Evolutionary conservation across 2,329 filamentous ascomycete species (phyloP).

Genomic region (Ophiostoma sp.): DNA sequence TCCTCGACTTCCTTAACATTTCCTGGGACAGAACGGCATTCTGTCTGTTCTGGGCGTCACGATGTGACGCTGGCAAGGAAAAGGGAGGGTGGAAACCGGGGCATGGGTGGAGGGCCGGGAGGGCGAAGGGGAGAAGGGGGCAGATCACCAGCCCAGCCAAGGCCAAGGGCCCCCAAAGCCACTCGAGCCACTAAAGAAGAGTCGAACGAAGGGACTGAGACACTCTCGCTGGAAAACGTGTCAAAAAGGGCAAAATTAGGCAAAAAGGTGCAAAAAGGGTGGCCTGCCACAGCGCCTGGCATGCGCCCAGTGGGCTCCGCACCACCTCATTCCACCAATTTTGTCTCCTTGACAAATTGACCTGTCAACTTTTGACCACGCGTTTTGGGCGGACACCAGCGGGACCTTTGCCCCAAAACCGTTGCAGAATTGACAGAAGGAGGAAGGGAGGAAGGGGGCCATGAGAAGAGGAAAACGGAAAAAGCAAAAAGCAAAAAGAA

Average conservation of each 20-base stretch:
- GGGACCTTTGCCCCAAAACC: not conserved
- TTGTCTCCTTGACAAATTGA: not conserved
- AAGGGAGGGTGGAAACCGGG: not conserved
- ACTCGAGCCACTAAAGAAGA: not conserved
- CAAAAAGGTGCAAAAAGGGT: not conserved
- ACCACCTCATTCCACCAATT: not conserved
- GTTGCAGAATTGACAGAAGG: conserved; percentile 5
- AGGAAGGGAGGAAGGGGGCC: not conserved
- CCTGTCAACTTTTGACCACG: conserved; percentile 12
- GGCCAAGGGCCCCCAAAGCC: not conserved
- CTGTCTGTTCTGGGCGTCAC: conserved; percentile 18
- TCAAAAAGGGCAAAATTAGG: not conserved
- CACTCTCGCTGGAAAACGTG: conserved; percentile 7
- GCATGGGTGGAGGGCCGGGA: not conserved
- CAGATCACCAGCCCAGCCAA: not conserved
- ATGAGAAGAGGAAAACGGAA: not conserved
- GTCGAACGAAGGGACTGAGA: not conserved
- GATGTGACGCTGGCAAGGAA: conserved; percentile 10
- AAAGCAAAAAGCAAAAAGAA: not conserved
- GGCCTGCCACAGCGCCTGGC: not conserved
- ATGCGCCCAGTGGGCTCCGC: not conserved
- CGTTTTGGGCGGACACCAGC: not conserved
- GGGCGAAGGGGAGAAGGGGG: not conserved
- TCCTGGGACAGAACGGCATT: conserved; percentile 1
- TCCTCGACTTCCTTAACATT: not conserved